These are phyloP conservation scores for Picea abies DNA, from an alignment of 83 land plant genomes.

Conservation along the genomic window DNA sequence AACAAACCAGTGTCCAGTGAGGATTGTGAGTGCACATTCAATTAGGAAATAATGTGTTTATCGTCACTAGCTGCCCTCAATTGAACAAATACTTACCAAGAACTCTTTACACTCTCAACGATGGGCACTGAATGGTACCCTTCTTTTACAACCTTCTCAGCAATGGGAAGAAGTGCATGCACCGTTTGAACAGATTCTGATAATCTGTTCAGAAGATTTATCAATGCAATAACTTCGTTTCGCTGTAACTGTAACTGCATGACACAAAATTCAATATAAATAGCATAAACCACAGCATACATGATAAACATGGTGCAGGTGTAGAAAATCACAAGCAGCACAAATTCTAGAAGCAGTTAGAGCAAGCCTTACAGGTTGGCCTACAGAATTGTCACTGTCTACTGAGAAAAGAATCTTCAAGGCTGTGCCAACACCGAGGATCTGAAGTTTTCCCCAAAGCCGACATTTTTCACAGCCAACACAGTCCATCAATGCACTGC, in stretches of 20 bases:
- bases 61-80: background rate
- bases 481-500: conserved; percentile 96
- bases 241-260: conserved; percentile 77
- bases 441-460: conserved; percentile 98
- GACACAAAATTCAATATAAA: background rate
- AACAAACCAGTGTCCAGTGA: no score
- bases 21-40: no score
- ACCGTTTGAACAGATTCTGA: conserved; percentile 83
- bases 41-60: no score
- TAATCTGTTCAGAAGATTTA: conserved; percentile 82
- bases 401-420: conserved; percentile 86
- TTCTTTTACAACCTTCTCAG: conserved; percentile 25
- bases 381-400: conserved; percentile 29
- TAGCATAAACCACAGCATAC: background rate
- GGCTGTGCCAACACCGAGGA: conserved; percentile 91
- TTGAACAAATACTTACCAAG: background rate
- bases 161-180: conserved; percentile 57
- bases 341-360: background rate
- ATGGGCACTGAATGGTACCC: background rate
- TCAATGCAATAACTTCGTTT: conserved; percentile 92
- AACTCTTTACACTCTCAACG: background rate
- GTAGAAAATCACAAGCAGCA: background rate
- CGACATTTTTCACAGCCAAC: conserved; percentile 98
- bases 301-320: background rate
- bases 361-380: conserved; percentile 41